Conservation (phyloP, 306 rosid species). For the Aeschynomene evenia region DNA sequence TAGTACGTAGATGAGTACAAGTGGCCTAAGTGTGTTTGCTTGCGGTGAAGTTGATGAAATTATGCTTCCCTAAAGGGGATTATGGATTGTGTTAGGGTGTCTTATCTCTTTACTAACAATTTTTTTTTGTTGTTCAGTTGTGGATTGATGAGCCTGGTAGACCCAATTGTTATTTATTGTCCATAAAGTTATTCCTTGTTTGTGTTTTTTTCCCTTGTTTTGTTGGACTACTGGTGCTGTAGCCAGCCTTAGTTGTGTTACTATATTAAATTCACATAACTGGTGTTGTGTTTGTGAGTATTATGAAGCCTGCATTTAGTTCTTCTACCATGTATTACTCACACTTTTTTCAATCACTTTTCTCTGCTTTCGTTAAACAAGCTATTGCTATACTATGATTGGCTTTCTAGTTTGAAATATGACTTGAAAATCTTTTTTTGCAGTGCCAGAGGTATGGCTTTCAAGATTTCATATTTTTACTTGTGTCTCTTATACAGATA, state of each 20-base stretch:
- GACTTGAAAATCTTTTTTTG: conserved; percentile 32
- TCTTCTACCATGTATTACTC: conserved; percentile 1
- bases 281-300: background rate
- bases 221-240: background rate
- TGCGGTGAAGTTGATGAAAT: background rate
- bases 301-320: background rate
- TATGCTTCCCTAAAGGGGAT: background rate
- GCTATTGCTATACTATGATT: background rate
- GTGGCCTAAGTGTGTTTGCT: background rate
- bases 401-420: conserved; percentile 5
- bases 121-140: background rate
- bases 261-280: background rate
- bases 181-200: background rate
- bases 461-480: conserved; percentile 19
- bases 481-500: conserved; percentile 16
- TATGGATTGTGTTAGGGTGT: background rate
- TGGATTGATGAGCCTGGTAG: background rate
- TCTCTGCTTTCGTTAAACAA: background rate
- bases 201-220: background rate
- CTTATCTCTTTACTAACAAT: background rate
- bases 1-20: background rate
- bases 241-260: background rate
- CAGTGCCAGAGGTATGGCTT: conserved; percentile 37
- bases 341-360: background rate
- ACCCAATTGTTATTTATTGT: too few species aligned